These are phyloP conservation scores for Tricholoma terreum DNA, from an alignment of 768 basidiomycete species.

Conservation along the genomic window DNA sequence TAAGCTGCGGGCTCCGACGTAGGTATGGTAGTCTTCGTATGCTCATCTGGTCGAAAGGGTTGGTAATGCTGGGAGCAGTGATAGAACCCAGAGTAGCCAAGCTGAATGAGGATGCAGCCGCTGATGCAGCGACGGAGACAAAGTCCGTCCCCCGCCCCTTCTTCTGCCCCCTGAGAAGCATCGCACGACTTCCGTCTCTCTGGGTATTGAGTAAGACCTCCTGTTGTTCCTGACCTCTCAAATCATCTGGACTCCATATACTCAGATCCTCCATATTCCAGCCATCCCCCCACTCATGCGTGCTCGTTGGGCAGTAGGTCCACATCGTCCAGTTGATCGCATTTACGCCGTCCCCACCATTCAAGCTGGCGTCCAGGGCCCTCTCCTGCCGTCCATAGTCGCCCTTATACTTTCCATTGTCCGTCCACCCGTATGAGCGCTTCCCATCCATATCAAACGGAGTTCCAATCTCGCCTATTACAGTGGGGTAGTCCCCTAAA, in stretches of 20 bases:
- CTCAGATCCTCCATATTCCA: constrained; percentile 98
- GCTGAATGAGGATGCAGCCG: constrained; percentile 23
- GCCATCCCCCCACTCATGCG: constrained; percentile 88
- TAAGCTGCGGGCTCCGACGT: constrained; percentile 16
- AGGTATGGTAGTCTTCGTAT: constrained; percentile 5
- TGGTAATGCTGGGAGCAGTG: constrained; percentile 6
- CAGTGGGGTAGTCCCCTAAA: constrained; percentile 73
- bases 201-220: constrained; percentile 19
- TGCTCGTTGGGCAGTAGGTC: constrained; percentile 83
- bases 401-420: constrained; percentile 63
- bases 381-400: constrained; percentile 77
- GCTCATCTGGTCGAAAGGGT: constrained; percentile 1
- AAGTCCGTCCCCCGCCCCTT: constrained; percentile 9
- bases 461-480: constrained; percentile 95
- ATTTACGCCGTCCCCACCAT: constrained; percentile 75
- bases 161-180: constrained; percentile 32
- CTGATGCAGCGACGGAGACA: constrained; percentile 6
- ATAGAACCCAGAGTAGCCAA: constrained; percentile 19
- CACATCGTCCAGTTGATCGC: constrained; percentile 79
- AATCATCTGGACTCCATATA: constrained; percentile 80
- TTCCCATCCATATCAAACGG: constrained; percentile 94
- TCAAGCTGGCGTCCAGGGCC: constrained; percentile 84
- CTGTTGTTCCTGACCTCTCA: constrained; percentile 25
- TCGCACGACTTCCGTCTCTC: constrained; percentile 35
- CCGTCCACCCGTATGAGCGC: constrained; percentile 76